Evolutionary conservation across 805 yeast genomes (phyloP).

Genomic region (Teunomyces tritomae): DNA sequence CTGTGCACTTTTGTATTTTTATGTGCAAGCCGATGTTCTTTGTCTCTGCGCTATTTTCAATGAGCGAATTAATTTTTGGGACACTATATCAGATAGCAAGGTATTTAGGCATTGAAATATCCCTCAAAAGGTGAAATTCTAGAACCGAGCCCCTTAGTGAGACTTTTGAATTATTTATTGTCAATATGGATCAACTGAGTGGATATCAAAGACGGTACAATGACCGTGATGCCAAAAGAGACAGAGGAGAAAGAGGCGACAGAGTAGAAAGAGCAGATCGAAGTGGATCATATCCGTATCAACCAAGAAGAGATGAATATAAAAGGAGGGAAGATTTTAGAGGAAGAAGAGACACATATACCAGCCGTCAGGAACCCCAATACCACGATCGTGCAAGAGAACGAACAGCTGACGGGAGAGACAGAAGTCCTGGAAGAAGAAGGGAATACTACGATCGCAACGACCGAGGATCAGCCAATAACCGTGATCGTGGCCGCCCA

Average conservation of each 20-base stretch:
- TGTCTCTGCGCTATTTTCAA: background rate
- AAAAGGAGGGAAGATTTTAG: constrained; percentile 4
- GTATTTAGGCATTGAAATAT: background rate
- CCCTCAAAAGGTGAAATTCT: background rate
- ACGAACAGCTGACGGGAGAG: background rate
- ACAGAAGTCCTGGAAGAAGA: background rate
- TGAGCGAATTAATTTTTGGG: background rate
- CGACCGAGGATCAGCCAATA: background rate
- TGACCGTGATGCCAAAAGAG: constrained; percentile 7
- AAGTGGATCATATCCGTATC: background rate
- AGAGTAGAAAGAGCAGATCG: background rate
- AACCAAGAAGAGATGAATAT: constrained; percentile 1
- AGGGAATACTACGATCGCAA: constrained; percentile 2
- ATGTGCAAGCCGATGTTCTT: background rate
- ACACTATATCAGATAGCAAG: background rate
- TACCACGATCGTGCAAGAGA: constrained; percentile 8
- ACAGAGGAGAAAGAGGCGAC: background rate
- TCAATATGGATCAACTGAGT: background rate
- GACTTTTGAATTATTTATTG: background rate
- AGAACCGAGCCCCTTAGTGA: background rate
- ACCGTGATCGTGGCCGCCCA: constrained; percentile 1
- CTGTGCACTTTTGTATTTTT: background rate
- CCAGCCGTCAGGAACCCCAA: constrained; percentile 1
- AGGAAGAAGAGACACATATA: constrained; percentile 4
- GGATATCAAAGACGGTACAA: constrained; percentile 3